Evolutionary conservation across 139 green algal species (phyloP).

Genomic region (Coelastrella sp.): DNA sequence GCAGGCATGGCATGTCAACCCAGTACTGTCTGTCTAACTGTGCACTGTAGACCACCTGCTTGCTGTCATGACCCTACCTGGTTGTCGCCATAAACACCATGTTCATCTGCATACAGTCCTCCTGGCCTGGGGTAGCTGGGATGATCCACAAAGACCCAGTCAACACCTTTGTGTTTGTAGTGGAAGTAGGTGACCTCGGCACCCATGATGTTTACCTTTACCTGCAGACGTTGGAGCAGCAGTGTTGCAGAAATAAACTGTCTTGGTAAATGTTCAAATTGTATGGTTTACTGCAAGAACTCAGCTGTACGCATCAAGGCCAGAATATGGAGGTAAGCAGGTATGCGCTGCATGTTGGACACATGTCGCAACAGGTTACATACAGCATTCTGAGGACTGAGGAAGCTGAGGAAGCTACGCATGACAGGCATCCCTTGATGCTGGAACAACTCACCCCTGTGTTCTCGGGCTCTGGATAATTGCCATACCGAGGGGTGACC

Average conservation of each 20-base stretch:
- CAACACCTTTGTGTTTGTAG: slow-evolving; percentile 67
- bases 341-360: no score
- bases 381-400: no score
- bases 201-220: slow-evolving; percentile 28
- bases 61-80: slow-evolving; percentile 54
- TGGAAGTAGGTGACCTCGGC: slow-evolving; percentile 61
- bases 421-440: not conserved
- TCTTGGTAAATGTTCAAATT: not conserved
- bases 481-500: slow-evolving; percentile 80
- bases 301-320: no score
- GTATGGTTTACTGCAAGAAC: no score
- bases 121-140: slow-evolving; percentile 72
- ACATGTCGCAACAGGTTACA: no score
- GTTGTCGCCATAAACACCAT: slow-evolving; percentile 88
- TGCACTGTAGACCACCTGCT: no score
- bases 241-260: not conserved
- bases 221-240: not conserved
- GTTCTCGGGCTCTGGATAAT: slow-evolving; percentile 76
- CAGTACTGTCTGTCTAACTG: no score
- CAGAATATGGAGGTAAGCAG: no score
- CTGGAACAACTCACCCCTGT: slow-evolving; percentile 64
- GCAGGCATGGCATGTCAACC: not conserved
- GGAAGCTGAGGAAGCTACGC: not conserved
- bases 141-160: slow-evolving; percentile 91
- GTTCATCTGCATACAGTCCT: slow-evolving; percentile 79